Evolutionary conservation across 176 grass and related monocot genomes (phyloP).

Genomic region (Avena eriantha): DNA sequence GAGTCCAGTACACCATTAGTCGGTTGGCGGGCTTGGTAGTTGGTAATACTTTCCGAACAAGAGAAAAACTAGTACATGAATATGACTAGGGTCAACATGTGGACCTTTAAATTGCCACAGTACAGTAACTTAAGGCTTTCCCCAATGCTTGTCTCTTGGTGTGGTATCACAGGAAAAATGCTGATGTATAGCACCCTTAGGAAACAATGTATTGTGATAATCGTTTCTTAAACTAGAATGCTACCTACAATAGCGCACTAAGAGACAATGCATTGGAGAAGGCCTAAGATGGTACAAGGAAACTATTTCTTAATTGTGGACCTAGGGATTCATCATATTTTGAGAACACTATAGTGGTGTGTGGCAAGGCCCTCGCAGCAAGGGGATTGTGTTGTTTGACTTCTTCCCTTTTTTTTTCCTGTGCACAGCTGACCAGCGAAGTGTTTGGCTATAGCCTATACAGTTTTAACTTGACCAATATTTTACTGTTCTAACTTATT

Average conservation of each 20-base stretch:
- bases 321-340: neutral
- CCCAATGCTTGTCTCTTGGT: too few relatives aligned
- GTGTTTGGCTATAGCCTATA: neutral
- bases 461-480: conserved; percentile 9
- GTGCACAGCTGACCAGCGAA: neutral
- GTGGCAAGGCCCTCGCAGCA: neutral
- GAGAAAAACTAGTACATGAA: neutral
- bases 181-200: too few relatives aligned
- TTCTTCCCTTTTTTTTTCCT: neutral
- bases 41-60: neutral
- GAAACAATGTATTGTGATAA: too few relatives aligned
- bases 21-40: neutral
- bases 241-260: too few relatives aligned
- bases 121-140: neutral
- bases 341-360: neutral
- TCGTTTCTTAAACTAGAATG: too few relatives aligned
- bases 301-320: conserved; percentile 3
- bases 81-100: neutral
- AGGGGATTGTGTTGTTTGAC: neutral
- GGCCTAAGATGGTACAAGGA: conserved; percentile 11
- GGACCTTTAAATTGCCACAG: neutral
- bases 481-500: conserved; percentile 33
- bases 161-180: too few relatives aligned
- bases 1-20: neutral
- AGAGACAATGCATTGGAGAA: too few relatives aligned